These are phyloP conservation scores for Viridothelium virens DNA, from an alignment of 495 filamentous ascomycete species.

Conservation along the genomic window DNA sequence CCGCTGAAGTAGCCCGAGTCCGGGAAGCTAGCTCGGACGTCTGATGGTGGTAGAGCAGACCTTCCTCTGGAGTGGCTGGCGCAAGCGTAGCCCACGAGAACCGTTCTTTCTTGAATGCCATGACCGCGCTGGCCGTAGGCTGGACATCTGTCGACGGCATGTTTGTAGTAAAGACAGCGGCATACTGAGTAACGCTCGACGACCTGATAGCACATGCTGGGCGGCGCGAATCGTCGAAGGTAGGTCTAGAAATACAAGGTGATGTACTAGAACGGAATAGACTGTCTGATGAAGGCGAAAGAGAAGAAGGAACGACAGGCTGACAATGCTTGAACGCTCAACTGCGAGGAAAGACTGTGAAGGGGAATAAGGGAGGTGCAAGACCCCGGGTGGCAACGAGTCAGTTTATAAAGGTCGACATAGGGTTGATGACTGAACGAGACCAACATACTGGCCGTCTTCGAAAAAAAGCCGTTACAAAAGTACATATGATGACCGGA, in stretches of 20 bases:
- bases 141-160: constrained; percentile 66
- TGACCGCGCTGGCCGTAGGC: constrained; percentile 67
- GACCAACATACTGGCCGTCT: not conserved
- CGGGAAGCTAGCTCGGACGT: constrained; percentile 9
- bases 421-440: not conserved
- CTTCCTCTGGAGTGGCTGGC: constrained; percentile 46
- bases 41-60: not conserved
- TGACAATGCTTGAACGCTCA: constrained; percentile 7
- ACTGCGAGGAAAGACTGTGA: not conserved
- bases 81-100: constrained; percentile 77
- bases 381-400: not conserved
- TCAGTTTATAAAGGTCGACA: constrained; percentile 8
- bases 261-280: not conserved
- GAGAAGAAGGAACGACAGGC: constrained; percentile 10
- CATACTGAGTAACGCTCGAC: constrained; percentile 72
- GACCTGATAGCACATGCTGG: constrained; percentile 63
- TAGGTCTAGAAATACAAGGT: not conserved
- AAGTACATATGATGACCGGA: constrained; percentile 8
- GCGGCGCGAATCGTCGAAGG: not conserved
- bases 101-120: constrained; percentile 58
- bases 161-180: constrained; percentile 72
- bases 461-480: constrained; percentile 2
- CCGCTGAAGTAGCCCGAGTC: constrained; percentile 3
- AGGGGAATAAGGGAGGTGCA: not conserved
- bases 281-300: not conserved